phyloP scores from a whole-genome alignment of 2,329 filamentous ascomycete species.

The Scedosporium boydii region DNA sequence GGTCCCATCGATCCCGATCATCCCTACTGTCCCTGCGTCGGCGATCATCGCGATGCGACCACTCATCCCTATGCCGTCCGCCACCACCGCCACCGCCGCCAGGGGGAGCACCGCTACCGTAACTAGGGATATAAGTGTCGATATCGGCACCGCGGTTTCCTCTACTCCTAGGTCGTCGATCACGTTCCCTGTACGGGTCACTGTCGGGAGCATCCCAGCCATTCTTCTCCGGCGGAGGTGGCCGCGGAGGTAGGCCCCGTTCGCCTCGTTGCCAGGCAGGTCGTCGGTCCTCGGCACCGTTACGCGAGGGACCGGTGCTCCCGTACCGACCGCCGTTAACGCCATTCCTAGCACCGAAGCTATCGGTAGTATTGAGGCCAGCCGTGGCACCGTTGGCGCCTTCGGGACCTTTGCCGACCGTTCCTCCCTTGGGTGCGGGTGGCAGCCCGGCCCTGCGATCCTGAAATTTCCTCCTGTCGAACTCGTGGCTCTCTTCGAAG shows the following conservation, averaged over 20 bases:
- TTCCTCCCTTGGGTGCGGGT: conserved; percentile 84
- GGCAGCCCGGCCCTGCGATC: conserved; percentile 76
- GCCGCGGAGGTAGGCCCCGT: conserved; percentile 39
- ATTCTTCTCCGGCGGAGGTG: conserved; percentile 34
- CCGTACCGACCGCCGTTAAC: conserved; percentile 36
- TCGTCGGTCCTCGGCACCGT: conserved; percentile 33
- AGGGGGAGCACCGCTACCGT: conserved; percentile 23
- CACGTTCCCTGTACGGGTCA: conserved; percentile 22
- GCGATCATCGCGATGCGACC: conserved; percentile 18
- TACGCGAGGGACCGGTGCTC: conserved; percentile 9
- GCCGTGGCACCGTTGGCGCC: conserved; percentile 35
- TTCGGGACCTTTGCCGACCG: conserved; percentile 65
- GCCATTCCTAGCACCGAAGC: conserved; percentile 36
- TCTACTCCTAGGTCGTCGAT: conserved; percentile 19
- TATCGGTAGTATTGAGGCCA: conserved; percentile 42
- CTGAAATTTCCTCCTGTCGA: conserved; percentile 87
- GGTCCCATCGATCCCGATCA: conserved; percentile 31
- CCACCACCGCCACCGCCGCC: conserved; percentile 21
- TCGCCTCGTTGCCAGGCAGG: conserved; percentile 44
- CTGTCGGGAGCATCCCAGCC: conserved; percentile 21
- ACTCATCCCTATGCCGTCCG: conserved; percentile 17
- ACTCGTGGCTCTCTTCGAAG: conserved; percentile 91
- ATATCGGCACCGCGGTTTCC: conserved; percentile 26
- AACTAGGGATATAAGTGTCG: conserved; percentile 42
- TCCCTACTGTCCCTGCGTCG: conserved; percentile 26